Evolutionary conservation across 1,284 basidiomycete genomes (phyloP).

Genomic region (Ustilago cynodontis): DNA sequence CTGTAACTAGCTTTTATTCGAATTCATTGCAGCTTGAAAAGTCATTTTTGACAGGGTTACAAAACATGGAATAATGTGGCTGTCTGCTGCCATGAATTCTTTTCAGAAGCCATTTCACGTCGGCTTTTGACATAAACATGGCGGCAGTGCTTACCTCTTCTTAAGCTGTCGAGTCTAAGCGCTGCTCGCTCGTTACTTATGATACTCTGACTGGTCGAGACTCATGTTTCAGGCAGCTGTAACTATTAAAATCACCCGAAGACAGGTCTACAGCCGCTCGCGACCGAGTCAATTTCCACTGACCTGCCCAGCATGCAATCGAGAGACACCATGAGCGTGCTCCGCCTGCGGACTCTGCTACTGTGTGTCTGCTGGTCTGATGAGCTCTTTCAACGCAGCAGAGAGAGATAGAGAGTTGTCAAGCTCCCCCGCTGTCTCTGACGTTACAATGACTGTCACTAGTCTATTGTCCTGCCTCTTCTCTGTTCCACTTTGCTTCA

Average conservation of each 20-base stretch:
- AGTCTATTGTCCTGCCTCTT: neutral
- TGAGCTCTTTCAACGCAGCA: neutral
- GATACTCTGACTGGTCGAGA: conserved; percentile 18
- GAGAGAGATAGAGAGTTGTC: neutral
- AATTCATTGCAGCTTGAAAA: no score
- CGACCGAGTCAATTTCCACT: neutral
- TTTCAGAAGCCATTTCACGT: conserved; percentile 1
- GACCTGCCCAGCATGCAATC: no score
- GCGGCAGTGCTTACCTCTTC: neutral
- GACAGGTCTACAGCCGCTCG: neutral
- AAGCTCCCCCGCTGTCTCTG: neutral
- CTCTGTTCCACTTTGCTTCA: neutral
- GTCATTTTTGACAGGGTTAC: no score
- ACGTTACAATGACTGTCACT: neutral
- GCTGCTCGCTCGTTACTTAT: neutral
- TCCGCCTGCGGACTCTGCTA: neutral
- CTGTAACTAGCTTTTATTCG: no score
- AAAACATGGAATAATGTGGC: neutral
- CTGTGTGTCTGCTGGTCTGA: neutral
- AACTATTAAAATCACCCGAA: neutral
- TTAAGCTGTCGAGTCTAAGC: no score
- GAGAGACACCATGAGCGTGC: neutral
- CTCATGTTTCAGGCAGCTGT: conserved; percentile 19
- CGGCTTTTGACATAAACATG: conserved; percentile 28
- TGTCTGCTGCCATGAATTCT: conserved; percentile 1